Percentiles rank a stretch among this genome's conserved stretches.
phyloP scores from a whole-genome alignment of 1,139 yeast species.

The Diutina mesorugosa region DNA sequence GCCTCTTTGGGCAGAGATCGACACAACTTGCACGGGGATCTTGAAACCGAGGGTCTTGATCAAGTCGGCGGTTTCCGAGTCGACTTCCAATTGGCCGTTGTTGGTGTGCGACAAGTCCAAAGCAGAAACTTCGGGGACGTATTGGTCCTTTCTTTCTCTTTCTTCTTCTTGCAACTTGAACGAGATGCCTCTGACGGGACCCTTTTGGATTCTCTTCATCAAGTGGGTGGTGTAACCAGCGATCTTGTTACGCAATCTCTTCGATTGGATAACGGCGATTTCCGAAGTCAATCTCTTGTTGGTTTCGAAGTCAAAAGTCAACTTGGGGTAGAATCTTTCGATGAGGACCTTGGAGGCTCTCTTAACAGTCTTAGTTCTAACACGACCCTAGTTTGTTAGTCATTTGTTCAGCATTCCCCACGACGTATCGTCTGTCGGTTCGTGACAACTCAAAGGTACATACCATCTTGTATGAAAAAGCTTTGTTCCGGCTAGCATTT shows the following conservation, averaged over 20 bases:
- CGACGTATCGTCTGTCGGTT: not conserved
- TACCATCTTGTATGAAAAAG: not conserved
- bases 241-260: conserved; percentile 99
- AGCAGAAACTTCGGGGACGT: conserved; percentile 99
- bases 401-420: not conserved
- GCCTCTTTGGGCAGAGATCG: conserved; percentile 88
- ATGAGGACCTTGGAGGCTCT: conserved; percentile 99
- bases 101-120: conserved; percentile 86
- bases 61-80: conserved; percentile 94
- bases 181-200: conserved; percentile 99
- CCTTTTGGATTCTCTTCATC: conserved; percentile 99
- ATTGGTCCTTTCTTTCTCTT: conserved; percentile 99
- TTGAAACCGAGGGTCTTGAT: conserved; percentile 94
- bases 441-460: not conserved
- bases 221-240: conserved; percentile 99
- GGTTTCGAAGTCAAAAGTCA: conserved; percentile 99
- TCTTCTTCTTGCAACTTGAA: conserved; percentile 99
- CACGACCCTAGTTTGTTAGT: conserved; percentile 66
- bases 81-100: conserved; percentile 95
- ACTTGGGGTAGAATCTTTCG: conserved; percentile 99
- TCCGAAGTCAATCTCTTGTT: conserved; percentile 99
- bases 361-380: conserved; percentile 99
- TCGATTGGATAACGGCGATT: conserved; percentile 98
- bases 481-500: not conserved
- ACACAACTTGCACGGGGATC: conserved; percentile 83